Evolutionary conservation across 306 rosid genomes (phyloP), one percentile per base, ranked within the genome.

Genomic region (Trifolium repens): DNA sequence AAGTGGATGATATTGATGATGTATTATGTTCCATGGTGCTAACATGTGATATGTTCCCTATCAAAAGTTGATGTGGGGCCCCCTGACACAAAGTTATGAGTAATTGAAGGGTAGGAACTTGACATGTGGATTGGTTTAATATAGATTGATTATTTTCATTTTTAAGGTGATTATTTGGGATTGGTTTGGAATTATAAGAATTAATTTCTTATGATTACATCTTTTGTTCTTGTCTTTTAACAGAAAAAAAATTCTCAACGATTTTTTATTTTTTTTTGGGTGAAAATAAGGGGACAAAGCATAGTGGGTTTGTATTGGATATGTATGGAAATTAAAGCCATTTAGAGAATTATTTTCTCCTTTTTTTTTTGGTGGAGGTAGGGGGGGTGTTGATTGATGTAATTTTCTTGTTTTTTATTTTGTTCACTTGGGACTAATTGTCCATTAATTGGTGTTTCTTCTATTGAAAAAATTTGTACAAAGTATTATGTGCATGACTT

Each of bases 41-140:
- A 79, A 84, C 85, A 89, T 89, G 87, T 88, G 94, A 79, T 75
- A 55, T 91, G 89, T 86, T 80, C 42, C 85, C 83, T 80, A 75
- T 82, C 70, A 69, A 71, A 71, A 70, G 80, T 70, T 60, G 66
- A 15, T 65, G 87, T 86, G 89, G 84, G 88, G 87, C 73, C 58
- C 73, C 59, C 24, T 72, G 57, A 75, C 82, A 84, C 63, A 86
- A 52, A 73, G 73, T 77, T 37, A 44, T 60, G 81, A 66, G 78
- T 61, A 61, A 71, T 67, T 75, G 75, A 69, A 65, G 78, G 74
- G 72, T 71, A 66, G 53, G 76, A 71, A 61, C 2, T 4, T 68
- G 88, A 85, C 89, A 87, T 72, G 85, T 85, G 89, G 85, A 17
- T 82, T 59, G 37, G 80, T 61, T 61, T n/a, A 14, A 61, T 26